A percentile compares a stretch with the other conserved stretches of the same genome.
Evolutionary conservation across 495 filamentous ascomycete genomes (phyloP).

Genomic region (Aspergillus wentii): DNA sequence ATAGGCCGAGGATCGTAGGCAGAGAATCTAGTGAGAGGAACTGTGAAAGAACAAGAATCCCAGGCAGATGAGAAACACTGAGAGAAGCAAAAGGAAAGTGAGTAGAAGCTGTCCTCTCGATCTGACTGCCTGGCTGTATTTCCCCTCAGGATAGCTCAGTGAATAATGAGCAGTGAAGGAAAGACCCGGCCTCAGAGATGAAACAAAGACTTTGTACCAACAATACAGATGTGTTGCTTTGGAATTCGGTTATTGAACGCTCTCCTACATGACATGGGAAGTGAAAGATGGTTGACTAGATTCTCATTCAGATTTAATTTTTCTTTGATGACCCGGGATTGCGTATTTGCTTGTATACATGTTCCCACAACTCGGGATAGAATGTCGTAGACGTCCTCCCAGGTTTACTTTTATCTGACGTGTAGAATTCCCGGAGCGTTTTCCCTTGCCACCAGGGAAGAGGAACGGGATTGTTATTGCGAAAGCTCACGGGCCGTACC

Average conservation of each 20-base stretch:
- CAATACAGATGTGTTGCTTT: too few species aligned
- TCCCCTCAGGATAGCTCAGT: too few species aligned
- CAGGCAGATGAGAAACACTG: neutral
- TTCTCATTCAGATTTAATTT: too few species aligned
- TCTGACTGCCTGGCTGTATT: too few species aligned
- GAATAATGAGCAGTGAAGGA: too few species aligned
- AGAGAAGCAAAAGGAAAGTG: neutral
- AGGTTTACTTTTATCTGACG: conserved; percentile 25
- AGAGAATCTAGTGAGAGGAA: too few species aligned
- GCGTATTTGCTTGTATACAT: conserved; percentile 35
- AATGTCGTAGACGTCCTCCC: conserved; percentile 32
- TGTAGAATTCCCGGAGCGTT: conserved; percentile 29
- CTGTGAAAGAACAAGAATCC: too few species aligned
- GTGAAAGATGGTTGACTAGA: neutral
- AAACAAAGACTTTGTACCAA: too few species aligned
- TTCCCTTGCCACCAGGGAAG: conserved; percentile 30
- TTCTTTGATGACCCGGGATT: conserved; percentile 8
- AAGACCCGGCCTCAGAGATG: too few species aligned
- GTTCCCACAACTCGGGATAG: conserved; percentile 39
- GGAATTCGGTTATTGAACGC: too few species aligned
- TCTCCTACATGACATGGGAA: neutral
- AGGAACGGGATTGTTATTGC: conserved; percentile 26
- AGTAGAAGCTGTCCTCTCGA: too few species aligned
- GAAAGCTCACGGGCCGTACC: conserved; percentile 36
- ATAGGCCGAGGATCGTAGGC: neutral